phyloP scores from a whole-genome alignment of 345 rosid genomes.

The Eucalyptus marginata region DNA sequence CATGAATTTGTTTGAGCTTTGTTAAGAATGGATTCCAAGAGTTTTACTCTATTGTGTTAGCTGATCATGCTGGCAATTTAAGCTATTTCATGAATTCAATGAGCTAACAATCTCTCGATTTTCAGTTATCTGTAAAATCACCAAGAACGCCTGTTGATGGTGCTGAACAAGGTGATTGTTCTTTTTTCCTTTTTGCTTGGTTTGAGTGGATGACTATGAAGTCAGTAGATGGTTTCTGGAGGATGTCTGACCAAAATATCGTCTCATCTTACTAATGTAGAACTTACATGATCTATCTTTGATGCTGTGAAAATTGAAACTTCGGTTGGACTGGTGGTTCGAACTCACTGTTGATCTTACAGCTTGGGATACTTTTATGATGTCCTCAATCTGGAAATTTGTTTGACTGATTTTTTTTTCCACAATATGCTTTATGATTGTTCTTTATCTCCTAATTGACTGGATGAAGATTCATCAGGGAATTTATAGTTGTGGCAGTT shows the following conservation, averaged over 20 bases:
- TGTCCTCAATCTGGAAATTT: background rate
- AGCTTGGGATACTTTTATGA: background rate
- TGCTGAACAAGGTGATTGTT: slow-evolving; percentile 84
- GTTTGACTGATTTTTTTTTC: background rate
- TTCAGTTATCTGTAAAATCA: slow-evolving; percentile 74
- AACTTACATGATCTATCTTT: background rate
- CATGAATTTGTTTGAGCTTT: background rate
- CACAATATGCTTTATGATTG: background rate
- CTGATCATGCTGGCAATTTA: background rate
- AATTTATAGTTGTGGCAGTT: background rate
- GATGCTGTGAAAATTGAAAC: background rate
- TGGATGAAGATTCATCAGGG: background rate
- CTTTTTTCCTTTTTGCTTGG: slow-evolving; percentile 11
- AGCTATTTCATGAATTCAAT: background rate
- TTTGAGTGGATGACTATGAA: background rate
- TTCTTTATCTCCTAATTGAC: background rate
- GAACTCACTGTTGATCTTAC: background rate
- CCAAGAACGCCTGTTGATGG: slow-evolving; percentile 47
- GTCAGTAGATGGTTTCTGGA: background rate
- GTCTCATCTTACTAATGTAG: background rate
- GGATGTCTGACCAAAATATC: background rate
- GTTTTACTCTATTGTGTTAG: background rate
- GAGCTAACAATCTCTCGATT: slow-evolving; percentile 17
- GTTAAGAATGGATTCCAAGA: background rate
- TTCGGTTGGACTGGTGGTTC: background rate